Evolutionary conservation across 208 protist species (phyloP), one percentile per base, ranked within the genome.

Genomic region (Crithidia expoeki): DNA sequence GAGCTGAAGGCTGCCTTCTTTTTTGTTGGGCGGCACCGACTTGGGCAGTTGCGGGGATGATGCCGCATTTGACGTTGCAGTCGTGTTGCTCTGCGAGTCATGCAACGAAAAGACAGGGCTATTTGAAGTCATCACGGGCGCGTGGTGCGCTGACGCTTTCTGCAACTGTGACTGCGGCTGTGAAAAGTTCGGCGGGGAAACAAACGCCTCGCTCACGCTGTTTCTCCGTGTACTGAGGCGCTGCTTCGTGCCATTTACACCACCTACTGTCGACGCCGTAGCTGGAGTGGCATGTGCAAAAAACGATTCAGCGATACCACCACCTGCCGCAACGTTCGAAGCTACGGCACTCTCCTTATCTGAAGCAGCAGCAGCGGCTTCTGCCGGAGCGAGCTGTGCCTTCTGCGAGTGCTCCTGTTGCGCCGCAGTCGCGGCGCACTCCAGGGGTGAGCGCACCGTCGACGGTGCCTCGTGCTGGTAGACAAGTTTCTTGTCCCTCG

Each of bases 361-460:
- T n/a, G n/a, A n/a, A n/a, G n/a, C n/a, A n/a, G n/a, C n/a, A n/a
- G 42, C 42, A 17, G 42, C 42, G 12, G 42, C 58, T 1, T 30
- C 14, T 2, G 17, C 21, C 27, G 38, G n/a, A 0, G 42, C 28
- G 3, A 65, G 46, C 60, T 42, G 42, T n/a, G 60, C 34, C 60
- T 40, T 27, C 42, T 23, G 30, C 2, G 46, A 65, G 2, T 55
- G 60, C 17, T 46, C 46, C 1, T 46, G 60, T 4, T 28, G 60
- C 30, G 60, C 60, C 9, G 42, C 60, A 0, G 60, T 32, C 4
- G 60, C 30, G 1, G 5, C 32, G 5, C 46, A 65, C 44, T 55
- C 46, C 60, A 65, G 9, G 2, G 60, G 46, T n/a, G 60, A 65
- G 10, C 55, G 60, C 46, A 52, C 32, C 17, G 44, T 42, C n/a